Base-by-base conservation (phyloP, 2,329 filamentous ascomycete genomes). In the Aspergillus sp. region DNA sequence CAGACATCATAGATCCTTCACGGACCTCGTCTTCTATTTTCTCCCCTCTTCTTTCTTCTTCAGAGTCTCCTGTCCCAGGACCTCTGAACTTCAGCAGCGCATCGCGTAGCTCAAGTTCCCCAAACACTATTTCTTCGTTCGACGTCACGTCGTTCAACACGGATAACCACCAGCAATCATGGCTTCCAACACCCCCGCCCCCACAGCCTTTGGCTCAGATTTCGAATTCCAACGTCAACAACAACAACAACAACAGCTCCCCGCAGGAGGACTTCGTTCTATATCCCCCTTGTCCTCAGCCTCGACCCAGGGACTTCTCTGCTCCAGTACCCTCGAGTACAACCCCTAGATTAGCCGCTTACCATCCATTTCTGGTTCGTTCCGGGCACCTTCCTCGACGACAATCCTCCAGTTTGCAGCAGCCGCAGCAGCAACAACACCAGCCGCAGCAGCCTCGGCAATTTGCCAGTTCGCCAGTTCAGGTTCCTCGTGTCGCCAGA, bases 131-230 rank as follows among this genome's bases (percentile, higher is more conserved):
- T 72, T 57, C 68, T 60, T 65, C 75, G 72, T 73, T 75, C 76
- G 75, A 78, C 77, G 57, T 74, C 54, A 73, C 72, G 75, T 79
- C 78, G 75, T 79, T 78, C 78, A 79, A 69, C 73, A 80, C 78
- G 78, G 78, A 81, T 79, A 71, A 73, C 68, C 71, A 71, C 65
- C 77, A 77, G 76, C 73, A 77, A 78, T 24, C 70, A 81, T 81
- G 78, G 78, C 78, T 75, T 74, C 71, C 77, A 71, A 70, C 76
- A 72, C 75, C 75, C 72, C 77, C 75, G 67, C 71, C 69, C 57
- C 65, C 68, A 65, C 75, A 76, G 77, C 77, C 77, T 65, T 70
- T 67, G 77, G 76, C 76, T 75, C 69, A 71, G 68, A 73, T 67
- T 65, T 60, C 57, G 57, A 68, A 64, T 57, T 65, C 55, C 59